A percentile compares a stretch with the other conserved stretches of the same genome.
phyloP scores from a whole-genome alignment of 108 stramenopile species.

The Cylindrotheca fusiformis region DNA sequence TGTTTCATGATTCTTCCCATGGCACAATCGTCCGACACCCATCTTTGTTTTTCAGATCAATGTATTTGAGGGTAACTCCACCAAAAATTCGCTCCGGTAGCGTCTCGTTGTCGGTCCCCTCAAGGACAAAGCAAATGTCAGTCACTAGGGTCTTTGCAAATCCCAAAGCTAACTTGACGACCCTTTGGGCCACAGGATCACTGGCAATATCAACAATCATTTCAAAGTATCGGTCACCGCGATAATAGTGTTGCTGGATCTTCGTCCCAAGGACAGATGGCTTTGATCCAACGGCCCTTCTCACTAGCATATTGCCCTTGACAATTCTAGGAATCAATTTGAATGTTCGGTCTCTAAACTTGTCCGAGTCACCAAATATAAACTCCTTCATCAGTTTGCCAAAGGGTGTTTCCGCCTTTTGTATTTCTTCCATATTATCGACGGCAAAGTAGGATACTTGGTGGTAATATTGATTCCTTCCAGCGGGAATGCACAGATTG shows the following conservation, averaged over 20 bases:
- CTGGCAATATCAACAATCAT: slow-evolving; percentile 86
- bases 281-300: slow-evolving; percentile 83
- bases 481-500: slow-evolving; percentile 68
- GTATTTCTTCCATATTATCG: slow-evolving; percentile 55
- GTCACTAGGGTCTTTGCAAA: slow-evolving; percentile 81
- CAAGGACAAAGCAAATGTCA: slow-evolving; percentile 87
- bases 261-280: slow-evolving; percentile 93
- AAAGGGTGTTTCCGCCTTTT: slow-evolving; percentile 47
- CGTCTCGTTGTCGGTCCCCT: slow-evolving; percentile 74
- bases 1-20: too few species aligned
- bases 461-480: slow-evolving; percentile 53
- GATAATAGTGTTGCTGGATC: slow-evolving; percentile 81
- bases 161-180: slow-evolving; percentile 77
- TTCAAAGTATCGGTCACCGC: slow-evolving; percentile 82
- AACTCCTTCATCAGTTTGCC: slow-evolving; percentile 63
- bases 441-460: slow-evolving; percentile 76
- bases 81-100: slow-evolving; percentile 89
- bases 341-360: slow-evolving; percentile 74
- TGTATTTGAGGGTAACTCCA: slow-evolving; percentile 60
- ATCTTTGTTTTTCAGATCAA: slow-evolving; percentile 63
- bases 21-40: slow-evolving; percentile 10
- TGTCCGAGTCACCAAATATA: slow-evolving; percentile 70
- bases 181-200: slow-evolving; percentile 68
- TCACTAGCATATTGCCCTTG: slow-evolving; percentile 90
- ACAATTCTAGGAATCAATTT: slow-evolving; percentile 91